A percentile compares a stretch with the other conserved stretches of the same genome.
phyloP scores from a whole-genome alignment of 495 filamentous ascomycete species.

The Chaetomium cochliodes region DNA sequence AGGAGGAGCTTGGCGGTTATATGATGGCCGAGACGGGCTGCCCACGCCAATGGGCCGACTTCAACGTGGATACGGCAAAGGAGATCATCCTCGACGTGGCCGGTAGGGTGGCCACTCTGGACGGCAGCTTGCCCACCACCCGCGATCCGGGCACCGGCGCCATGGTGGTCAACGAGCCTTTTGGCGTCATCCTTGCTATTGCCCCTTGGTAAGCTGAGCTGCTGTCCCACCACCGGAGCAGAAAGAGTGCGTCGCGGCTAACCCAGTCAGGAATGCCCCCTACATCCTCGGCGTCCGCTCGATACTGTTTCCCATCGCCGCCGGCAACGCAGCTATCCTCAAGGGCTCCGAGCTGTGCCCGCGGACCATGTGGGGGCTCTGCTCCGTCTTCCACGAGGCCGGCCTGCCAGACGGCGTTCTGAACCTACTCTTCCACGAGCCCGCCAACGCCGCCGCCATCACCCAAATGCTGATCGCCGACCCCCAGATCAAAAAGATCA shows the following conservation, averaged over 20 bases:
- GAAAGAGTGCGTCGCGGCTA: constrained; percentile 28
- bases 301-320: constrained; percentile 72
- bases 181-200: constrained; percentile 76
- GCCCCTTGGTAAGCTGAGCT: constrained; percentile 68
- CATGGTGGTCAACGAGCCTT: constrained; percentile 76
- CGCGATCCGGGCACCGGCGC: constrained; percentile 57
- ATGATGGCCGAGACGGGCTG: constrained; percentile 71
- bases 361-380: constrained; percentile 69
- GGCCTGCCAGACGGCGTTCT: constrained; percentile 63
- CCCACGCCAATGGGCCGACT: constrained; percentile 51
- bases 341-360: constrained; percentile 71
- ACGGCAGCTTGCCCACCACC: constrained; percentile 60
- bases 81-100: constrained; percentile 70
- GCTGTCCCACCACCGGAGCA: background rate
- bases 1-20: constrained; percentile 61
- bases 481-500: constrained; percentile 59
- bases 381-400: constrained; percentile 67
- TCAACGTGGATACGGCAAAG: constrained; percentile 61
- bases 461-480: constrained; percentile 57
- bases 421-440: constrained; percentile 56
- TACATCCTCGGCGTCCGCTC: constrained; percentile 68
- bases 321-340: constrained; percentile 63
- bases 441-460: constrained; percentile 53
- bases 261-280: constrained; percentile 63
- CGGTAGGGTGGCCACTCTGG: constrained; percentile 58